These are phyloP conservation scores for Royoungia palumana DNA, from an alignment of 768 basidiomycete genomes.

Conservation along the genomic window DNA sequence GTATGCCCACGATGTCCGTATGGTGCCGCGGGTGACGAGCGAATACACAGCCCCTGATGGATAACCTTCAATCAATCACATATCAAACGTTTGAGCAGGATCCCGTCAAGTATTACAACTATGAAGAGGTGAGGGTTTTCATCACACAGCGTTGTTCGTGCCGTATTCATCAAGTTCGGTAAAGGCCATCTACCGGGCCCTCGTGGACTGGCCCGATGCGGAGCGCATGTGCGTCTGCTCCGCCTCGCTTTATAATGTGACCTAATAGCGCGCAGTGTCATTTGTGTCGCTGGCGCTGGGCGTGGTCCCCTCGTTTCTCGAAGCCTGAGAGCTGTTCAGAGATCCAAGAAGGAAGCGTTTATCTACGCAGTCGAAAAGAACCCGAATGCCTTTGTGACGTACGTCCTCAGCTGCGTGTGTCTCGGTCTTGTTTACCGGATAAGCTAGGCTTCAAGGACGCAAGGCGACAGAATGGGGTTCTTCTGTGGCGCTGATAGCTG, in stretches of 20 bases:
- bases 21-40: conserved; percentile 7
- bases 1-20: conserved; percentile 35
- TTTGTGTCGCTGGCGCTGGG: conserved; percentile 94
- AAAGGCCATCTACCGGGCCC: conserved; percentile 77
- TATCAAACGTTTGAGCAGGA: conserved; percentile 99
- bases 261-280: conserved; percentile 47
- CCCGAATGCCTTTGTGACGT: conserved; percentile 94
- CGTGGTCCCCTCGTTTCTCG: conserved; percentile 90
- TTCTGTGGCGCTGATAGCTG: conserved; percentile 78
- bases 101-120: conserved; percentile 92
- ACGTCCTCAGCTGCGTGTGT: conserved; percentile 34
- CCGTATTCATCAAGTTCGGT: conserved; percentile 8
- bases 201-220: conserved; percentile 64
- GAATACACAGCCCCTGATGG: conserved; percentile 80
- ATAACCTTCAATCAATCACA: conserved; percentile 91
- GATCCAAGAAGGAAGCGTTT: conserved; percentile 56
- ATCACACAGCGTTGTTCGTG: conserved; percentile 9
- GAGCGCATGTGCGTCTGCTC: conserved; percentile 57
- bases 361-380: conserved; percentile 97
- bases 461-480: conserved; percentile 80
- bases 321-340: conserved; percentile 70
- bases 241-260: conserved; percentile 12
- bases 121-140: conserved; percentile 70
- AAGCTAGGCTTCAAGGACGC: conserved; percentile 74
- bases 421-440: conserved; percentile 11